Conservation (phyloP, 192 early-diverging fungal species). For the Backusella tuberculispora region DNA sequence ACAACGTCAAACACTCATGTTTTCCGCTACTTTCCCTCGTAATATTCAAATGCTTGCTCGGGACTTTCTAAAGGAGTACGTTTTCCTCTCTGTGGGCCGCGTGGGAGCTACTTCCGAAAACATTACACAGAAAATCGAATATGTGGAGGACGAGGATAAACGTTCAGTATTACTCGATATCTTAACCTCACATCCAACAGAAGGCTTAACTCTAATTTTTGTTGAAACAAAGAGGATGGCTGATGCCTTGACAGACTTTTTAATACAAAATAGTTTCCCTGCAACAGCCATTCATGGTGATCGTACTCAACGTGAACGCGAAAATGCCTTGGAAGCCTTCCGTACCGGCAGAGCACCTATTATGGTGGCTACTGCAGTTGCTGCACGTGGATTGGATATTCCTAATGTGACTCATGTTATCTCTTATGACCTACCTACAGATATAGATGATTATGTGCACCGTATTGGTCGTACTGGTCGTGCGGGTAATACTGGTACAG, state of each 20-base stretch:
- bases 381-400: slow-evolving; percentile 91
- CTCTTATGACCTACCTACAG: slow-evolving; percentile 95
- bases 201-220: slow-evolving; percentile 88
- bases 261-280: slow-evolving; percentile 77
- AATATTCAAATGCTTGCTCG: slow-evolving; percentile 85
- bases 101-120: slow-evolving; percentile 95
- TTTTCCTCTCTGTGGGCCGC: slow-evolving; percentile 90
- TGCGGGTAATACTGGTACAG: slow-evolving; percentile 91
- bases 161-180: slow-evolving; percentile 87
- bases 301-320: slow-evolving; percentile 93
- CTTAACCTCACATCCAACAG: slow-evolving; percentile 55
- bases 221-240: slow-evolving; percentile 97
- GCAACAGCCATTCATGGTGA: slow-evolving; percentile 98
- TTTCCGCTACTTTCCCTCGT: slow-evolving; percentile 91
- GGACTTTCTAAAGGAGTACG: slow-evolving; percentile 84
- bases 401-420: slow-evolving; percentile 86
- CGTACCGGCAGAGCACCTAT: slow-evolving; percentile 78
- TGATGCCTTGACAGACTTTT: slow-evolving; percentile 84
- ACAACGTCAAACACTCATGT: slow-evolving; percentile 95
- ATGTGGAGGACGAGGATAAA: slow-evolving; percentile 95
- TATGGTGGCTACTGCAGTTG: slow-evolving; percentile 97
- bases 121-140: slow-evolving; percentile 92
- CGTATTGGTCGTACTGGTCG: slow-evolving; percentile 98
- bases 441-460: slow-evolving; percentile 99
- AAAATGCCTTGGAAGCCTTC: slow-evolving; percentile 89